Evolutionary conservation across 2,329 filamentous ascomycete genomes (phyloP).

Genomic region (Ophiostoma sp.): DNA sequence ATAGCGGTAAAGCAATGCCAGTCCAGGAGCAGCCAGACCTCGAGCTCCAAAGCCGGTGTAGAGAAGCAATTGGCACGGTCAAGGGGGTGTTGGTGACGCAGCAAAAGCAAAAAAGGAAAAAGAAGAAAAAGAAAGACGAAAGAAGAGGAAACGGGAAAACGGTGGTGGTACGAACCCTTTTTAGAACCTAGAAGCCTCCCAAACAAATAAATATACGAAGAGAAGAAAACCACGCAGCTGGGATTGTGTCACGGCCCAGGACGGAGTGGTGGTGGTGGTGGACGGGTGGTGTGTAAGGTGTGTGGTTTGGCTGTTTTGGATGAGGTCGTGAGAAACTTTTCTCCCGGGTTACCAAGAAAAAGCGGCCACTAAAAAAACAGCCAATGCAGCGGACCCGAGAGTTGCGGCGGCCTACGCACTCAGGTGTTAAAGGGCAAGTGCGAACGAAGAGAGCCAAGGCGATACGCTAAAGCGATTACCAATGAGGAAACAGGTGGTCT

Average conservation of each 20-base stretch:
- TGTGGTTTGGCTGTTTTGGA: conserved; percentile 18
- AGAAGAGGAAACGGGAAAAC: conserved; percentile 11
- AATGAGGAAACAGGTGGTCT: conserved; percentile 14
- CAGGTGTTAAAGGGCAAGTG: conserved; percentile 14
- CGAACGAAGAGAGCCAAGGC: not conserved
- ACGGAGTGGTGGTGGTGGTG: conserved; percentile 13
- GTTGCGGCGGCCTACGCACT: conserved; percentile 13
- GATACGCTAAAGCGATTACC: conserved; percentile 9
- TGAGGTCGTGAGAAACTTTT: conserved; percentile 26
- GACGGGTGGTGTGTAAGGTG: conserved; percentile 2
- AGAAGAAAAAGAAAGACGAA: not conserved
- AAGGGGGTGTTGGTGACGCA: not conserved
- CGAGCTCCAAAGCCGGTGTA: not conserved
- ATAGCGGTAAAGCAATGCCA: not conserved
- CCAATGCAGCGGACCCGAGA: conserved; percentile 6
- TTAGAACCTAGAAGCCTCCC: conserved; percentile 14
- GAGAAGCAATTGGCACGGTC: not conserved
- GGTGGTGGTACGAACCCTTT: conserved; percentile 21
- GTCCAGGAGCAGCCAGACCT: not conserved
- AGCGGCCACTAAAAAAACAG: conserved; percentile 15
- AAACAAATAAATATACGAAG: conserved; percentile 11
- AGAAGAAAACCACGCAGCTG: conserved; percentile 14
- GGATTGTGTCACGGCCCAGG: conserved; percentile 19
- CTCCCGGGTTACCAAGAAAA: conserved; percentile 22
- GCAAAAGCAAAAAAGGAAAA: conserved; percentile 5